Base-by-base conservation (phyloP, 1,284 basidiomycete species). In the Trametes versicolor region DNA sequence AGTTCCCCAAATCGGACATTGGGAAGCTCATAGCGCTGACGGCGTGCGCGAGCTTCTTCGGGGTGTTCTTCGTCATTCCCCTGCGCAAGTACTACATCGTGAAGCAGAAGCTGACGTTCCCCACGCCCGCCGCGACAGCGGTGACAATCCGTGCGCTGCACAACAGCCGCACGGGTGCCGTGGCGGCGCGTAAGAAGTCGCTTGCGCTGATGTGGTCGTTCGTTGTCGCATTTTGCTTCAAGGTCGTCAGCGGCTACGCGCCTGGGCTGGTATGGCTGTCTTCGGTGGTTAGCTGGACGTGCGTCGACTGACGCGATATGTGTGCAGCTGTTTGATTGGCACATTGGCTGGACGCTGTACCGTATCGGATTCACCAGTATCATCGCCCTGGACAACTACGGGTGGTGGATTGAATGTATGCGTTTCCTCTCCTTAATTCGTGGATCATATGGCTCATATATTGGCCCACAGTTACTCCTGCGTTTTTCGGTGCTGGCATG, bases 81-180 rank as follows among this genome's bases (percentile, higher is more conserved):
- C 77, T 89, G 41, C 82, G 87, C 66, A 85, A 85, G 71, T 89
- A 87, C 76, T 91, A 87, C 76, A 89, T 92, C 70, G 79, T 91
- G 58, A 84, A 87, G 73, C 87, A 89, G 73, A 89, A 89, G 73
- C 77, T 90, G 27, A 86, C 87, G 43, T 92, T 92, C 81, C 90
- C 88, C 2, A 88, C 88, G 2, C 87, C 87, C 19, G 86, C 90
- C 62, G 91, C 90, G 13, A 90, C 89, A 39, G 90, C 89, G n/a
- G 87, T 84, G 71, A 89, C 88, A 15, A 89, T 91, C 67, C 85
- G 85, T 25, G 85, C 87, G 8, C 78, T 90, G 34, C 90, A 91
- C 71, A 81, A 82, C 45, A 83, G 83, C 19, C 79, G 76, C 47
- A 76, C 77, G 32, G 87, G 85, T 43, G 84, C 86, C 2, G 74